A percentile compares a stretch with the other conserved stretches of the same genome.
These are phyloP conservation scores for Phytopythium aichiense DNA, from an alignment of 352 stramenopile species.

Conservation along the genomic window DNA sequence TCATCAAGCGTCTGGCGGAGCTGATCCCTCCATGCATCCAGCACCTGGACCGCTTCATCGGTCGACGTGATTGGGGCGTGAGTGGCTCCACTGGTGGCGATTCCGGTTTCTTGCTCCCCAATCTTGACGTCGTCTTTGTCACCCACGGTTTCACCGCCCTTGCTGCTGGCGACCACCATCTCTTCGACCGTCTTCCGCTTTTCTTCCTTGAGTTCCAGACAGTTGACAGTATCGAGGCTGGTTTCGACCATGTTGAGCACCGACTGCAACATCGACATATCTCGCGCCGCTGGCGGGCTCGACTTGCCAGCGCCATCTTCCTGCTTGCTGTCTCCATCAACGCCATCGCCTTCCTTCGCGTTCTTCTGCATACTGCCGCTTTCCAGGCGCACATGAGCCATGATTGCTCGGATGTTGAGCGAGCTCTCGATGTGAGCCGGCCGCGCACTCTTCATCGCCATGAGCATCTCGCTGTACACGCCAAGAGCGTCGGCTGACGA, in stretches of 20 bases:
- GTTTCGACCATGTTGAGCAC: conserved; percentile 61
- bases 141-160: conserved; percentile 16
- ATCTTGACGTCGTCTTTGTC: conserved; percentile 9
- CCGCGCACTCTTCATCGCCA: neutral
- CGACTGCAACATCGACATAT: conserved; percentile 45
- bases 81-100: neutral
- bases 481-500: conserved; percentile 1
- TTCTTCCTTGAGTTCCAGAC: conserved; percentile 66
- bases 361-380: conserved; percentile 59
- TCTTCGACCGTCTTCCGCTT: conserved; percentile 56
- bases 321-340: conserved; percentile 13
- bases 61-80: conserved; percentile 14
- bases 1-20: conserved; percentile 57
- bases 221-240: conserved; percentile 55
- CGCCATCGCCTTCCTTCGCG: conserved; percentile 7
- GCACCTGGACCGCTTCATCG: conserved; percentile 64
- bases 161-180: conserved; percentile 34
- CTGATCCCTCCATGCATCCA: conserved; percentile 67
- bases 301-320: conserved; percentile 19
- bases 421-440: neutral
- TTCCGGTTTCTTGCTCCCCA: neutral
- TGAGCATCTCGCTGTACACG: conserved; percentile 7
- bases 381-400: conserved; percentile 67
- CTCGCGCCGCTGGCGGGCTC: conserved; percentile 19
- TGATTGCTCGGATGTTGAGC: conserved; percentile 42